Conservation (phyloP, 2,329 filamentous ascomycete genomes). For the Pyricularia sp. region DNA sequence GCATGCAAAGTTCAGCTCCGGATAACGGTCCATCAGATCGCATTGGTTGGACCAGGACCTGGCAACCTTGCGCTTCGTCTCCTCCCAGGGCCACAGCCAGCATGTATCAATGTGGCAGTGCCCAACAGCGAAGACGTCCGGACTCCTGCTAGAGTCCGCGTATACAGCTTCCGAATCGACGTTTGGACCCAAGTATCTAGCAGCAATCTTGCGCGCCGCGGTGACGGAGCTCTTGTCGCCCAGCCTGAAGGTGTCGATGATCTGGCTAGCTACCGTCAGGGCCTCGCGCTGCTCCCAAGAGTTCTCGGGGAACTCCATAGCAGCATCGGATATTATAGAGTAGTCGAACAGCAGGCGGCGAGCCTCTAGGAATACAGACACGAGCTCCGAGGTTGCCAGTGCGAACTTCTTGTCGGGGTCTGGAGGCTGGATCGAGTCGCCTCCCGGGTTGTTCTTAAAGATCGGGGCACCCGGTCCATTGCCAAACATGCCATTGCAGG, state of each 20-base stretch:
- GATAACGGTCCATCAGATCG: conserved; percentile 58
- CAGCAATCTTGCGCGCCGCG: conserved; percentile 47
- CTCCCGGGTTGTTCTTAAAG: conserved; percentile 17
- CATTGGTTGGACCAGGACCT: conserved; percentile 56
- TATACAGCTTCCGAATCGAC: conserved; percentile 54
- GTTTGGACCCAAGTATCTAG: conserved; percentile 48
- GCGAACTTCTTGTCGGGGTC: conserved; percentile 46
- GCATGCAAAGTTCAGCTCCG: conserved; percentile 55
- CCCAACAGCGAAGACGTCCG: conserved; percentile 52
- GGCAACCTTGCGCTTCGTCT: conserved; percentile 59
- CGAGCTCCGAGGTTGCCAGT: conserved; percentile 48
- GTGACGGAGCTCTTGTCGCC: conserved; percentile 46
- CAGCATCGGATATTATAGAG: conserved; percentile 57
- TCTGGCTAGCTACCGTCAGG: conserved; percentile 49
- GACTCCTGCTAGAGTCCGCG: conserved; percentile 31
- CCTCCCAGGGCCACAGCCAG: conserved; percentile 63
- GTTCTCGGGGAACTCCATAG: conserved; percentile 53
- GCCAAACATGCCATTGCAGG: conserved; percentile 63
- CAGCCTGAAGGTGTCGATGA: conserved; percentile 56
- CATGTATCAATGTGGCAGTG: conserved; percentile 64
- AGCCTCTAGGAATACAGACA: conserved; percentile 52
- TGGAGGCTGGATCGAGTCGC: conserved; percentile 54
- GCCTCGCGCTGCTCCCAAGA: conserved; percentile 56
- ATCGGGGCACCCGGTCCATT: conserved; percentile 10
- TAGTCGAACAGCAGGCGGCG: conserved; percentile 54